Evolutionary conservation across 1,139 yeast genomes (phyloP), one percentile per base, ranked within the genome.

Genomic region (Suhomyces panamericanus): DNA sequence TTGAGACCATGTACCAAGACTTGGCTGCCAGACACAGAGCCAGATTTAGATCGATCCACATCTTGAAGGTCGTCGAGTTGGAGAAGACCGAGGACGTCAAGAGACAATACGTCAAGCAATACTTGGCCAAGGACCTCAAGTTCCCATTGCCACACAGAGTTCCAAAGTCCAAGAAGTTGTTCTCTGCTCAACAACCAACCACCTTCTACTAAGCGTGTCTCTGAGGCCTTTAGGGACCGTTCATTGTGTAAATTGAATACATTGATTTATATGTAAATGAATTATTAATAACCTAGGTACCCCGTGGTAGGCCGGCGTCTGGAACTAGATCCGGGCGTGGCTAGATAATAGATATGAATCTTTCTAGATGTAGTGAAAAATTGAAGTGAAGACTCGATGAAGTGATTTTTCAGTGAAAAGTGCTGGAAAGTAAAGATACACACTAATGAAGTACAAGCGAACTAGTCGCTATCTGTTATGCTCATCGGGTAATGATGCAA

Each of bases 11-110:
- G 86, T 93, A 93, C 95, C 93, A 88, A 78, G 99, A 95, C 79
- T 87, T 93, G 86, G 99, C 99, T 78, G 98, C 99, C 65, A 93
- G 99, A 83, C 99, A 93, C 96, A 90, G 99, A 87, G 95, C 99
- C 72, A 90, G 99, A 85, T 93, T 93, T 85, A 89, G 99, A 87
- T 86, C 93, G 65, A 88, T 93, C 78, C 99, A 93, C 89, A 89
- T 86, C 76, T 83, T 86, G 74, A 93, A 93, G 90, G 98, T 93
- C 75, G 98, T 91, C 73, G 98, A 93, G 82, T 85, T 93, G 70
- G 96, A 86, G 78, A 91, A 89, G 86, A 83, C 95, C 63, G 96
- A 87, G 57, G 99, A 93, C 69, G 96, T 93, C 75, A 93, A 89
- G 93, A 90, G 99, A 81, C 97, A 89, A 79, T 91, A 93, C 95